These are phyloP conservation scores for Aspergillus proliferans DNA, from an alignment of 2,329 filamentous ascomycete species.

Conservation along the genomic window DNA sequence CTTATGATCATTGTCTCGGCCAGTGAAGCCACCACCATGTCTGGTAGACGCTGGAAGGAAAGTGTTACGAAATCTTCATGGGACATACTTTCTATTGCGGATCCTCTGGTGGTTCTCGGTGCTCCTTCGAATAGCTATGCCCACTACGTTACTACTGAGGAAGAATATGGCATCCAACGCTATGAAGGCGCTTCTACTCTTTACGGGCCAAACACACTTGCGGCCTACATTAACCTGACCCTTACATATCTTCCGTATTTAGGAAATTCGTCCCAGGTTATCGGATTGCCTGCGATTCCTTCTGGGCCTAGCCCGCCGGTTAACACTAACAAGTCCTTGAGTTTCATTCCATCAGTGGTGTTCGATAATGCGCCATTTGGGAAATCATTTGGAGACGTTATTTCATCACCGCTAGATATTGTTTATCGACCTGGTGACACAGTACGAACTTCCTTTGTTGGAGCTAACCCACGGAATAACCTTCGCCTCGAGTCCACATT, in stretches of 20 bases:
- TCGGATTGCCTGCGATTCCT: conserved; percentile 38
- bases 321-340: conserved; percentile 67
- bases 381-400: conserved; percentile 64
- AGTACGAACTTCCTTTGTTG: conserved; percentile 67
- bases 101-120: conserved; percentile 73
- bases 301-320: conserved; percentile 65
- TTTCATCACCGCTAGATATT: conserved; percentile 45
- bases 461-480: conserved; percentile 85
- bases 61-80: conserved; percentile 56
- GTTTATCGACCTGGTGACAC: conserved; percentile 56
- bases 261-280: conserved; percentile 37
- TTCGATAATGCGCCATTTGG: conserved; percentile 62
- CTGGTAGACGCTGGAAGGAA: conserved; percentile 76
- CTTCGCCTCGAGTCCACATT: conserved; percentile 72
- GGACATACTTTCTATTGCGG: conserved; percentile 43
- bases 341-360: conserved; percentile 74
- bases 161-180: conserved; percentile 77
- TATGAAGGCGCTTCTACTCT: conserved; percentile 95
- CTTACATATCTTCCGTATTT: conserved; percentile 66
- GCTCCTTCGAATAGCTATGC: conserved; percentile 88
- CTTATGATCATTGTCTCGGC: conserved; percentile 77
- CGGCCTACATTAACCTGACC: conserved; percentile 82
- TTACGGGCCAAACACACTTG: conserved; percentile 73
- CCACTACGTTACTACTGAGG: conserved; percentile 71
- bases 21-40: conserved; percentile 88